Evolutionary conservation across 2,329 filamentous ascomycete species (phyloP).

Genomic region (Orbilia javanica): DNA sequence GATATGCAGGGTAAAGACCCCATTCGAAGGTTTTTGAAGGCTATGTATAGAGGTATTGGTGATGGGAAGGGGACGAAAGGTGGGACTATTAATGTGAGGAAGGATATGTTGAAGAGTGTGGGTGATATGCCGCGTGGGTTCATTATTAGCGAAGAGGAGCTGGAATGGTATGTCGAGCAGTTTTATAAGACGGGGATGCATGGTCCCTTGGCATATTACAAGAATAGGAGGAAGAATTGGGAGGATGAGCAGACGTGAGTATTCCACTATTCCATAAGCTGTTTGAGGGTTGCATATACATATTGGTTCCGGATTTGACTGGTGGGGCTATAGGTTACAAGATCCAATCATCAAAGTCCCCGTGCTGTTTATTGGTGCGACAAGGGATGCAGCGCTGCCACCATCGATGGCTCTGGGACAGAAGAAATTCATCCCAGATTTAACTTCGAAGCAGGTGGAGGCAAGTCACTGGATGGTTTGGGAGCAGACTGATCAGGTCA

Average conservation of each 20-base stretch:
- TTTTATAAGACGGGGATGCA: conserved; percentile 79
- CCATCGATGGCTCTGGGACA: conserved; percentile 79
- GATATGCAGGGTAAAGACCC: conserved; percentile 72
- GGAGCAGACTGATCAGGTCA: conserved; percentile 78
- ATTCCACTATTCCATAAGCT: conserved; percentile 35
- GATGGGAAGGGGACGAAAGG: conserved; percentile 70
- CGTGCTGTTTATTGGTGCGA: conserved; percentile 80
- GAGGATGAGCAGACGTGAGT: conserved; percentile 75
- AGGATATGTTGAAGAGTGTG: conserved; percentile 76
- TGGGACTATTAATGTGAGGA: conserved; percentile 72
- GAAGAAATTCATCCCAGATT: conserved; percentile 74
- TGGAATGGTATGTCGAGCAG: conserved; percentile 81
- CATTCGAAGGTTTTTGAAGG: conserved; percentile 78
- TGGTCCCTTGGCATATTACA: conserved; percentile 91
- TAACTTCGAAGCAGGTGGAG: conserved; percentile 76
- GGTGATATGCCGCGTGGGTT: conserved; percentile 71
- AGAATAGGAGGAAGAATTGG: conserved; percentile 78
- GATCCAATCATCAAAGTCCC: conserved; percentile 71
- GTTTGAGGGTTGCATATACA: not conserved
- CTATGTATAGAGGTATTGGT: conserved; percentile 76
- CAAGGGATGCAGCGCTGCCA: conserved; percentile 78
- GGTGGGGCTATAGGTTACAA: conserved; percentile 43
- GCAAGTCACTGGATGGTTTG: conserved; percentile 85
- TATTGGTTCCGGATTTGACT: not conserved
- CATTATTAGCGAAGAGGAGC: conserved; percentile 74